A percentile compares a stretch with the other conserved stretches of the same genome.
phyloP scores from a whole-genome alignment of 805 yeast genomes.

The Metschnikowia lochheadii region DNA sequence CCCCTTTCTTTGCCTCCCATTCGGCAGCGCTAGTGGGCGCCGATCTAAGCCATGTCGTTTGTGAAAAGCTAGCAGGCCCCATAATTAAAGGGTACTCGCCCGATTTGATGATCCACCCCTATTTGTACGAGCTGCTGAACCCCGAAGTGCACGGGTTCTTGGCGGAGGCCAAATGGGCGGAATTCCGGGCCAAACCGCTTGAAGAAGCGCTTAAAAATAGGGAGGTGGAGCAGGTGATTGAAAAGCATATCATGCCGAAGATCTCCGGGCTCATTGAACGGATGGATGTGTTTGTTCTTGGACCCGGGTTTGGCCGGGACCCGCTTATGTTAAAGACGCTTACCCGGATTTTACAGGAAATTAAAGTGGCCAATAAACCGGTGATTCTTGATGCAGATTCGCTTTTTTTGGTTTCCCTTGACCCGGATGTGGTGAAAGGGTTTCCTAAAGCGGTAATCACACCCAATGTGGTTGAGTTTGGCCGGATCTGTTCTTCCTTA shows the following conservation, averaged over 20 bases:
- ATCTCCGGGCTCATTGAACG: constrained; percentile 54
- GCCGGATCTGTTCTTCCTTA: constrained; percentile 55
- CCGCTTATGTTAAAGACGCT: constrained; percentile 57
- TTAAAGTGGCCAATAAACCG: constrained; percentile 57
- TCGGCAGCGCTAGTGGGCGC: constrained; percentile 83
- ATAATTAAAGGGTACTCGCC: constrained; percentile 88
- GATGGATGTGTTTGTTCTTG: constrained; percentile 77
- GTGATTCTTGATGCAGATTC: constrained; percentile 91
- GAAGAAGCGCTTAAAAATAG: constrained; percentile 22
- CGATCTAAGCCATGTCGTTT: constrained; percentile 86
- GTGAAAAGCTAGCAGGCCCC: constrained; percentile 72
- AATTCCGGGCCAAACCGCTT: constrained; percentile 13
- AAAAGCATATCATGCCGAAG: constrained; percentile 49
- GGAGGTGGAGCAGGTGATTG: constrained; percentile 32
- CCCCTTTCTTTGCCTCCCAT: constrained; percentile 87
- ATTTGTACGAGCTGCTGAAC: constrained; percentile 50
- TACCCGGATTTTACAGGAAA: constrained; percentile 52
- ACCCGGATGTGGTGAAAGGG: constrained; percentile 52
- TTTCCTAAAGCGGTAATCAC: constrained; percentile 67
- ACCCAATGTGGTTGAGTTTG: constrained; percentile 86
- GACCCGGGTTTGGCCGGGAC: constrained; percentile 94
- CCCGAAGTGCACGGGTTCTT: constrained; percentile 22
- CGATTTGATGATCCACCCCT: constrained; percentile 94
- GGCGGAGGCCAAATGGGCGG: constrained; percentile 19
- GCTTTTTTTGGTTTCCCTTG: constrained; percentile 57